phyloP scores from a whole-genome alignment of 257 asterid genomes.

The Marsdenia floribunda region DNA sequence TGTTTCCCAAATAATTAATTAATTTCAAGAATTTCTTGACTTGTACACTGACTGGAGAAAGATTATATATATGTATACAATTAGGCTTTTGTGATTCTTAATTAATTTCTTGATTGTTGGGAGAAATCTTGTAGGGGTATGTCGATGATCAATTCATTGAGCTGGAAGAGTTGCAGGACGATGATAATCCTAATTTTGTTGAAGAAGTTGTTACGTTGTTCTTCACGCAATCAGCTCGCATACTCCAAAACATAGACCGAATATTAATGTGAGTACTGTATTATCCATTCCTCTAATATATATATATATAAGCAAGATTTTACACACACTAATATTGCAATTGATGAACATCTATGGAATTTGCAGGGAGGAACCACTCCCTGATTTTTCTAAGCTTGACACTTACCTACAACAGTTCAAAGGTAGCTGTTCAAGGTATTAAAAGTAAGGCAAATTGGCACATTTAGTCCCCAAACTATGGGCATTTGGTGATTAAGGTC shows the following conservation, averaged over 20 bases:
- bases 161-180: slow-evolving; percentile 75
- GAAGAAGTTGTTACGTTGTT: slow-evolving; percentile 68
- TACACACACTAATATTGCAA: background rate
- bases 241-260: slow-evolving; percentile 51
- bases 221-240: slow-evolving; percentile 51
- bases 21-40: too few species aligned
- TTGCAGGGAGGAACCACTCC: slow-evolving; percentile 27
- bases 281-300: background rate
- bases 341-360: background rate
- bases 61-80: too few species aligned
- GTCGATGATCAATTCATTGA: slow-evolving; percentile 75
- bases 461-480: too few species aligned
- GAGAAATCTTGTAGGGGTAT: slow-evolving; percentile 63
- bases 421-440: slow-evolving; percentile 72
- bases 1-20: too few species aligned
- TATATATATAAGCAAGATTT: too few species aligned
- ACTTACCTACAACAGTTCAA: slow-evolving; percentile 64
- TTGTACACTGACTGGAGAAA: too few species aligned
- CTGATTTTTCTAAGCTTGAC: slow-evolving; percentile 47
- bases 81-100: too few species aligned
- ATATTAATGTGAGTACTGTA: slow-evolving; percentile 51
- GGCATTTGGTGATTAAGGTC: too few species aligned
- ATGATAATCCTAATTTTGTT: slow-evolving; percentile 67
- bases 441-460: too few species aligned
- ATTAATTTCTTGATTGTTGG: too few species aligned